Base-by-base conservation (phyloP, 305 asterid species). In the Fraxinus albicans region DNA sequence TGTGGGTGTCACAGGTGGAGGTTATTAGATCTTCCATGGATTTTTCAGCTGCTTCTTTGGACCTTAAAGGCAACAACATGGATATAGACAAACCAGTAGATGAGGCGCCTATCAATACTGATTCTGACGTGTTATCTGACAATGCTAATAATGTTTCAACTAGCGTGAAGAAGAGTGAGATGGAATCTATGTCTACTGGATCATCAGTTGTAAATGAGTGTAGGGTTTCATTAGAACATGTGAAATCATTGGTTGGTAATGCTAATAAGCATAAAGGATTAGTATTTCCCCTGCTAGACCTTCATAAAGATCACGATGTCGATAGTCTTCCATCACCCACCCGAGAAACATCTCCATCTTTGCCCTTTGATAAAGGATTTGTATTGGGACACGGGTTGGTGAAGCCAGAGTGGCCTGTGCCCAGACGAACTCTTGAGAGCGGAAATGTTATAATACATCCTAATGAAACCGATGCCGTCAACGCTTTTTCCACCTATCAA, bases 321-420 rank as follows among this genome's bases (percentile, higher is more conserved):
- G 98, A 94, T 85, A 94, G 95, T 89, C 99, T 96, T 84, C 99
- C 99, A 80, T 94, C 98, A 40, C 98, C 98, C 77, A 96, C 99
- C 0, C 91, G 94, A 79, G 97, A 90, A 84, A 88, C 90, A 72
- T 86, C 91, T 80, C 84, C 90, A 73, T 80, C 87, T 77, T 84
- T 88, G 84, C 95, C 95, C 83, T 84, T 88, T 80, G 89, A 89
- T 33, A 91, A 86, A 82, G 92, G 88, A 76, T 84, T 88, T 31
- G 79, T 85, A 31, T 38, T 81, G 82, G 90, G 85, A 74, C 88
- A 86, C 73, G 97, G 89, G 75, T 69, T 80, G 78, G 79, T 86
- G 86, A 93, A 91, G 88, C 97, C 96, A 23, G 98, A 93, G 88
- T 90, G 95, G 96, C 97, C 97, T n/a, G 78, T 88, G 31, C 94